These are phyloP conservation scores for Boechera divaricarpa DNA, from an alignment of 345 rosid genomes.

Conservation along the genomic window DNA sequence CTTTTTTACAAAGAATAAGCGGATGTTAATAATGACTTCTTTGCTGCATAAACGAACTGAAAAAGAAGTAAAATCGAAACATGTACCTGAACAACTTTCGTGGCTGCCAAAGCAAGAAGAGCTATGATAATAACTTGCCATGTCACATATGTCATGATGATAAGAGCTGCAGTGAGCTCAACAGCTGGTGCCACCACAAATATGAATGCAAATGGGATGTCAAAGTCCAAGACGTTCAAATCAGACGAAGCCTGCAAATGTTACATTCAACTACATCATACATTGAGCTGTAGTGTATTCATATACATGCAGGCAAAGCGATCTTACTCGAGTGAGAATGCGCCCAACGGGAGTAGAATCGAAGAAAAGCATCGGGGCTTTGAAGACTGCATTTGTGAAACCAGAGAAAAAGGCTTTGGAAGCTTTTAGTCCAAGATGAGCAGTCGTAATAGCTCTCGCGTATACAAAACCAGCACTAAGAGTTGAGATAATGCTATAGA, in stretches of 20 bases:
- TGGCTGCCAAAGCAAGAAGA: slow-evolving; percentile 56
- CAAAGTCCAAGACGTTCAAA: slow-evolving; percentile 64
- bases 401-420: slow-evolving; percentile 74
- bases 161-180: slow-evolving; percentile 53
- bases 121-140: slow-evolving; percentile 83
- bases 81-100: slow-evolving; percentile 65
- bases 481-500: slow-evolving; percentile 62
- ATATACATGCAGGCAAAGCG: not conserved
- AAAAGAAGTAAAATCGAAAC: slow-evolving; percentile 15
- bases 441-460: slow-evolving; percentile 51
- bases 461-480: slow-evolving; percentile 59
- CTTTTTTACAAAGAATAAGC: slow-evolving; percentile 45
- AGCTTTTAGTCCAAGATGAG: slow-evolving; percentile 68
- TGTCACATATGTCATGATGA: slow-evolving; percentile 70
- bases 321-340: slow-evolving; percentile 74
- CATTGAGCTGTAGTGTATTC: slow-evolving; percentile 2
- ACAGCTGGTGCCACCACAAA: slow-evolving; percentile 49
- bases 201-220: slow-evolving; percentile 59
- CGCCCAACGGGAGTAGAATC: slow-evolving; percentile 83
- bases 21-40: not conserved
- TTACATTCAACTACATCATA: slow-evolving; percentile 19
- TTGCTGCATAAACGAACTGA: not conserved
- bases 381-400: slow-evolving; percentile 62
- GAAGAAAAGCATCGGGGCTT: slow-evolving; percentile 81
- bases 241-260: slow-evolving; percentile 78